Percentiles rank a stretch among this genome's conserved stretches.
Evolutionary conservation across 129 eudicot species (phyloP).

Genomic region (Centella asiatica): DNA sequence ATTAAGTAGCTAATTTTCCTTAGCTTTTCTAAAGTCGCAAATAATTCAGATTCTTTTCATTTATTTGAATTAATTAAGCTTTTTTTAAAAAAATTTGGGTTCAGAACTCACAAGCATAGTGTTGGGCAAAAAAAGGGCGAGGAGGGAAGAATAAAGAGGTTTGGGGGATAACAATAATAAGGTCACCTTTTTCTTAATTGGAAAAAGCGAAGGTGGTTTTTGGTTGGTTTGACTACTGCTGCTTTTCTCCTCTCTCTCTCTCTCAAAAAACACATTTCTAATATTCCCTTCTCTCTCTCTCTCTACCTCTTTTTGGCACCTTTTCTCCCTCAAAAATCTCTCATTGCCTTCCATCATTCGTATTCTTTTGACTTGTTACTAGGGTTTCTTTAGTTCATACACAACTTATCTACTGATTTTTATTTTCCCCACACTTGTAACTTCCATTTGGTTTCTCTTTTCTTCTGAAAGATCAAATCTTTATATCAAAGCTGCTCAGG

Average conservation of each 20-base stretch:
- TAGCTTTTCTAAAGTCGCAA: no score
- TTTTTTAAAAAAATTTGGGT: no score
- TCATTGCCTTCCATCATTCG: background rate
- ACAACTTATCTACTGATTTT: background rate
- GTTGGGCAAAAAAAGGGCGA: no score
- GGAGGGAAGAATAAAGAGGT: no score
- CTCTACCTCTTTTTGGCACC: background rate
- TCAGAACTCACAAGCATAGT: no score
- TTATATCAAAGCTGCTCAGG: background rate
- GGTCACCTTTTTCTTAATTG: background rate
- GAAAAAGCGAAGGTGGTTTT: background rate
- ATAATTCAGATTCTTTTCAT: no score
- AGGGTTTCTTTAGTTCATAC: background rate
- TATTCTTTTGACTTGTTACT: constrained; percentile 9
- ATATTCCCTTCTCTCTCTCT: background rate
- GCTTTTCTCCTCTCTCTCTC: background rate
- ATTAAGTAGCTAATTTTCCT: no score
- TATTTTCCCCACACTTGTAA: no score
- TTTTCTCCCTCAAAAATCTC: background rate
- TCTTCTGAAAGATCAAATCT: background rate
- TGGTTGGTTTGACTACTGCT: constrained; percentile 1
- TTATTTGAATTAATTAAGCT: no score
- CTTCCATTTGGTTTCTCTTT: background rate
- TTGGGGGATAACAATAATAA: no score
- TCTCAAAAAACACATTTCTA: no score